Conservation (phyloP, 2,329 filamentous ascomycete genomes). For the Chaetomiaceae sp. region DNA sequence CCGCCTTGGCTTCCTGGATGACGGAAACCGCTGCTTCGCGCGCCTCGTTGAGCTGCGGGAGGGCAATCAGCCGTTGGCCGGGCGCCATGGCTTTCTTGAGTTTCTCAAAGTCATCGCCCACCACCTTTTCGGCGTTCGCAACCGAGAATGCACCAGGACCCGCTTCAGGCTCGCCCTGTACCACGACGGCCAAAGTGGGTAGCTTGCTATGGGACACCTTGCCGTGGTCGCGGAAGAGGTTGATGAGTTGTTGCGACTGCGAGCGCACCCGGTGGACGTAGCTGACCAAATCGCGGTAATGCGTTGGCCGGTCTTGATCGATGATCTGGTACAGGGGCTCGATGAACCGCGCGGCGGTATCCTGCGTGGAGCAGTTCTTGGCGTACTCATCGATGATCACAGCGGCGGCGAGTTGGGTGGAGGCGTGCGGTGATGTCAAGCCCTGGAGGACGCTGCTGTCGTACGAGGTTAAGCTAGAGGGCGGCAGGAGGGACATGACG, state of each 20-base stretch:
- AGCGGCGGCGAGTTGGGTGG: conserved; percentile 76
- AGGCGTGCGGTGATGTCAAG: conserved; percentile 69
- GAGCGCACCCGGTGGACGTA: conserved; percentile 84
- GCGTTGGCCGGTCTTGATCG: conserved; percentile 70
- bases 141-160: conserved; percentile 91
- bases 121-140: conserved; percentile 77
- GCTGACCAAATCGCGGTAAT: conserved; percentile 85
- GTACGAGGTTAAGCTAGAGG: conserved; percentile 54
- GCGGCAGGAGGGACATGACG: conserved; percentile 72
- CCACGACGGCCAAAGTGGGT: conserved; percentile 78
- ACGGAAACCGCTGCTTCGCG: conserved; percentile 62
- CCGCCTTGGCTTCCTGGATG: conserved; percentile 70
- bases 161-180: conserved; percentile 87
- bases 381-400: conserved; percentile 88
- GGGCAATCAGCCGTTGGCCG: conserved; percentile 77
- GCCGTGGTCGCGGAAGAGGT: conserved; percentile 85
- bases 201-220: conserved; percentile 71
- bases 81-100: conserved; percentile 85
- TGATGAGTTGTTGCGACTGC: conserved; percentile 83
- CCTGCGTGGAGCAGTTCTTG: conserved; percentile 43
- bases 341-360: conserved; percentile 54
- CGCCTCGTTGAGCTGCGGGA: conserved; percentile 72
- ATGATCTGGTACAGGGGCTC: conserved; percentile 66
- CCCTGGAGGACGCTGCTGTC: conserved; percentile 59
- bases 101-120: conserved; percentile 77